Evolutionary conservation across 2,329 filamentous ascomycete genomes (phyloP).

Genomic region (Cylindrodendrum hubeiense): DNA sequence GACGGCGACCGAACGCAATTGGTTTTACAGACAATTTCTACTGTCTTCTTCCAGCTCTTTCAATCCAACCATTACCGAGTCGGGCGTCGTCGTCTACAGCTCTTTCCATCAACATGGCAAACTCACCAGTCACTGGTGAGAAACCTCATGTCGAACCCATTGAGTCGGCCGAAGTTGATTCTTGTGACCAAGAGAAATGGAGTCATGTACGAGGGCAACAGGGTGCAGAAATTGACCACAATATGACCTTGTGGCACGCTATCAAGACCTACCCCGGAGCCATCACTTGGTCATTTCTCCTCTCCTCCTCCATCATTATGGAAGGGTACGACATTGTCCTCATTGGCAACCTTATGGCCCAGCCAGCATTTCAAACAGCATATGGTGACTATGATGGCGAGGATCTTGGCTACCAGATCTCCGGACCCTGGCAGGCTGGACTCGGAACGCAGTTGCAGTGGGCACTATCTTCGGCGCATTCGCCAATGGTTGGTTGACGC

Average conservation of each 20-base stretch:
- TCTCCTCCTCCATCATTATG: slow-evolving; percentile 53
- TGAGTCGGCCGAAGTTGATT: too few relatives aligned
- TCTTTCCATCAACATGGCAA: too few relatives aligned
- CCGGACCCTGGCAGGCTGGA: slow-evolving; percentile 29
- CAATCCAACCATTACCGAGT: too few relatives aligned
- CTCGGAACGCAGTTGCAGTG: slow-evolving; percentile 15
- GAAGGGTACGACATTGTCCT: slow-evolving; percentile 48
- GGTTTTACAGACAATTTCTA: too few relatives aligned
- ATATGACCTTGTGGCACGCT: slow-evolving; percentile 30
- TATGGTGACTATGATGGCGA: slow-evolving; percentile 38
- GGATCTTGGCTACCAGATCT: slow-evolving; percentile 18
- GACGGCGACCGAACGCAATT: too few relatives aligned
- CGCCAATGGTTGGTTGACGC: slow-evolving; percentile 25
- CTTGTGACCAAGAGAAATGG: not conserved
- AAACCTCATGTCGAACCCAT: too few relatives aligned
- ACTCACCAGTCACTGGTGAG: too few relatives aligned
- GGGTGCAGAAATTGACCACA: slow-evolving; percentile 30
- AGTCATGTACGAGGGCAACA: slow-evolving; percentile 8
- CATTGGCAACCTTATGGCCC: slow-evolving; percentile 48
- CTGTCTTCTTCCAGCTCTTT: too few relatives aligned
- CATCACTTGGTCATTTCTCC: slow-evolving; percentile 30
- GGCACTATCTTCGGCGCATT: slow-evolving; percentile 28
- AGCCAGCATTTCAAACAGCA: slow-evolving; percentile 44
- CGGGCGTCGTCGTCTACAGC: too few relatives aligned
- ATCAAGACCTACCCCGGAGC: slow-evolving; percentile 31